Evolutionary conservation across 371 early-diverging fungal species (phyloP), one percentile per base, ranked within the genome.

Genomic region (Syncephalastrum racemosum): DNA sequence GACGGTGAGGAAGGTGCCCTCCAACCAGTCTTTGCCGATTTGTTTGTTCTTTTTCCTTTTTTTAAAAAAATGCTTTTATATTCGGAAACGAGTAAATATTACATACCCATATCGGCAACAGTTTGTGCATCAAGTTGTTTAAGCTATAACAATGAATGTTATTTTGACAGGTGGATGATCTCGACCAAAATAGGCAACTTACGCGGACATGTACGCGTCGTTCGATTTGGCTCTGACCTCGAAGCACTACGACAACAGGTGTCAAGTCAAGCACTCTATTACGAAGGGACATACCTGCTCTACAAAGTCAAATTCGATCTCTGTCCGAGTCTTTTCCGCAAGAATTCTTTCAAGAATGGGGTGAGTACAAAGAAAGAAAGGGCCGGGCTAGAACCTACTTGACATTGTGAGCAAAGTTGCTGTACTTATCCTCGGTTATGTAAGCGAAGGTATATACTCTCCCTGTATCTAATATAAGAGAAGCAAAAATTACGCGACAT

Each of bases 51-150:
- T 52, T 42, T 8, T 31, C 31, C 16, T 18, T 43, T 47, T 36
- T 39, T 16, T 14, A 24, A 53, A 12, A 31, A 3, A 14, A 16
- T 31, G 40, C 43, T 14, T n/a, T n/a, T n/a, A n/a, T n/a, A n/a
- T n/a, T n/a, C n/a, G n/a, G n/a, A n/a, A n/a, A n/a, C n/a, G n/a
- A n/a, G n/a, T n/a, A n/a, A n/a, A n/a, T n/a, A n/a, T n/a, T n/a
- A 23, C 59, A 16, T 63, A 70, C 70, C n/a, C 63, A 40, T 12
- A 15, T 40, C 16, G 70, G 63, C 2, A 70, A 31, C 10, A 66
- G 18, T 2, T 23, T 24, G 23, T 50, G 40, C 6, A 53, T 20
- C 57, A 56, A 45, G 27, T 19, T 20, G 8, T 18, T 13, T 22
- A 56, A 16, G 51, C n/a, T 49, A 22, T 48, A 12, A 46, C n/a